phyloP scores from a whole-genome alignment of 129 eudicot species.

The Chrysanthemum makinoi region DNA sequence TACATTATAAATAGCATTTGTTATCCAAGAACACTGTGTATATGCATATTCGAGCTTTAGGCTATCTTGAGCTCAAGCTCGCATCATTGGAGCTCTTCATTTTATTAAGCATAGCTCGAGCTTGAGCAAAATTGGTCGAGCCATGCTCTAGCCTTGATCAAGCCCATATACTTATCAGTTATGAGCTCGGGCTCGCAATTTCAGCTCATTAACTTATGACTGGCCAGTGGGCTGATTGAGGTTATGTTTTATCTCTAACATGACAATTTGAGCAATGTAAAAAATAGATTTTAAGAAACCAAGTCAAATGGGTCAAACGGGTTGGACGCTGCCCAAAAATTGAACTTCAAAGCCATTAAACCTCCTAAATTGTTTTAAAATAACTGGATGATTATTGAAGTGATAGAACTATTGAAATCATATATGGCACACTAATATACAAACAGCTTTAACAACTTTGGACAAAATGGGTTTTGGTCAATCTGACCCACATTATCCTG shows the following conservation, averaged over 20 bases:
- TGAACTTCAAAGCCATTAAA: not conserved
- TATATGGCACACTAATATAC: not conserved
- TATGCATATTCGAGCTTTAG: too few species aligned
- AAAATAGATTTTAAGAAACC: not conserved
- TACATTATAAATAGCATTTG: too few species aligned
- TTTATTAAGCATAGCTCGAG: too few species aligned
- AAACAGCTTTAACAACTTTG: not conserved
- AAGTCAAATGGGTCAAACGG: not conserved
- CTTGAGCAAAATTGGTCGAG: too few species aligned
- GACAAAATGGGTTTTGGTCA: not conserved
- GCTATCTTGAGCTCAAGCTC: too few species aligned
- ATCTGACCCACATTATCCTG: too few species aligned
- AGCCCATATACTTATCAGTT: too few species aligned
- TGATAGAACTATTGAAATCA: not conserved
- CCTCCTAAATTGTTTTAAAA: not conserved
- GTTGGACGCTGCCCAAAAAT: not conserved
- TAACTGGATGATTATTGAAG: not conserved
- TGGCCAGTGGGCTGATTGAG: not conserved
- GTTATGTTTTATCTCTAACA: conserved; percentile 1
- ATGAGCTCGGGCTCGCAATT: too few species aligned
- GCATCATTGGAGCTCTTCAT: too few species aligned
- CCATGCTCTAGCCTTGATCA: too few species aligned
- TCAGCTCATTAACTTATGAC: too few species aligned
- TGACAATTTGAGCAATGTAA: not conserved
- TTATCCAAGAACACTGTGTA: too few species aligned